Evolutionary conservation across 2,329 filamentous ascomycete genomes (phyloP).

Genomic region (Ophiostoma sp.): DNA sequence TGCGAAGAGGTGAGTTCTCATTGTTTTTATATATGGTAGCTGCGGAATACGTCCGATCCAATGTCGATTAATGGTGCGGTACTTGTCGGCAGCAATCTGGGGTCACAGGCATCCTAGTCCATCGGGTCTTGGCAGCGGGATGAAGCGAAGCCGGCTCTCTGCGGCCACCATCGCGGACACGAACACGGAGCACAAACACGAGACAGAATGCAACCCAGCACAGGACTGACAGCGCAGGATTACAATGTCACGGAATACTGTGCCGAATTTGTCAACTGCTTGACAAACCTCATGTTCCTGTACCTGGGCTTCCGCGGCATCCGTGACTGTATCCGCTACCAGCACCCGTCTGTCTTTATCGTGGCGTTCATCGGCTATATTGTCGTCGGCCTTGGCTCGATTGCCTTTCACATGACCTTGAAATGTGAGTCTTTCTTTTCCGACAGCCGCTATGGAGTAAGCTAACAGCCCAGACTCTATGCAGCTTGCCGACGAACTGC

Average conservation of each 20-base stretch:
- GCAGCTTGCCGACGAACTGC: constrained; percentile 55
- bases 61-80: no score
- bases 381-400: constrained; percentile 50
- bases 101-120: not conserved
- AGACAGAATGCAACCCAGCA: not conserved
- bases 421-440: constrained; percentile 42
- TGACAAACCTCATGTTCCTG: constrained; percentile 79
- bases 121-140: constrained; percentile 2
- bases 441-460: not conserved
- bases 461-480: constrained; percentile 43
- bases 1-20: constrained; percentile 35
- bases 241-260: constrained; percentile 37
- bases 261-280: constrained; percentile 48
- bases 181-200: not conserved
- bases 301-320: constrained; percentile 72
- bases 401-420: constrained; percentile 52
- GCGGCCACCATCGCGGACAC: not conserved
- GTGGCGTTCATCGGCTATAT: constrained; percentile 54
- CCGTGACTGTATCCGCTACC: constrained; percentile 62
- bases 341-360: constrained; percentile 70
- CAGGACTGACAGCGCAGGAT: constrained; percentile 25
- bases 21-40: not conserved
- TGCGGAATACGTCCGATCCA: no score
- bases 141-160: not conserved
- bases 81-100: not conserved